Evolutionary conservation across 2,329 filamentous ascomycete species (phyloP), one percentile per base, ranked within the genome.

Genomic region (Phyllosticta citribraziliensis): DNA sequence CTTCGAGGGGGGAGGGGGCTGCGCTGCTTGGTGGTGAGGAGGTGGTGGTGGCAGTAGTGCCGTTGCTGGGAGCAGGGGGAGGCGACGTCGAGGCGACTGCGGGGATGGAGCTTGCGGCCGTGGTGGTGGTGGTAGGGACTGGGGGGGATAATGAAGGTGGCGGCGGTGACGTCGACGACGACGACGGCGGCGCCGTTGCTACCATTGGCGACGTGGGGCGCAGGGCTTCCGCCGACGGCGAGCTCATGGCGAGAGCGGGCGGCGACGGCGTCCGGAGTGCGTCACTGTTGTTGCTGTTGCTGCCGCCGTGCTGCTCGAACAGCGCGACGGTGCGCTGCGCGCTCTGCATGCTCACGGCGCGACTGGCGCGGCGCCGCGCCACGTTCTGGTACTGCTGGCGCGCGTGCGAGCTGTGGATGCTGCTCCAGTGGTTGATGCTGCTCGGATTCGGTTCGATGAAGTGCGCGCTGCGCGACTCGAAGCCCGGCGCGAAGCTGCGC

Each of bases 381-480:
- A 88, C 84, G 64, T 81, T 82, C 65, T 84, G 82, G 71, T 87
- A 87, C 67, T 84, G 82, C 1, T 55, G 60, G 14, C 83, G 79
- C 25, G 79, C 81, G 33, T 84, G 82, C 70, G 80, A 82, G 56
- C 77, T 78, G 14, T 27, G n/a, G 60, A 79, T 75, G 58, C 78
- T 78, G 9, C 82, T 84, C 84, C 84, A 87, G 19, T 81, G 80
- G 73, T 85, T 87, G 64, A 64, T 67, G 64, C 64, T 55, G 64
- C 64, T 52, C 9, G 33, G 40, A 55, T 70, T 65, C 17, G 60
- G 57, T 14, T 66, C 55, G 54, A 57, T 57, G 52, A 66, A 66
- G n/a, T 60, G 53, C 10, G 60, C 64, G 5, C 35, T 54, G 55
- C 66, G 63, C 56, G 63, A 63, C 25, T 66, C 55, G 62, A 70